phyloP scores from a whole-genome alignment of 169 alveolate genomes.

The Cryptosporidium tyzzeri region DNA sequence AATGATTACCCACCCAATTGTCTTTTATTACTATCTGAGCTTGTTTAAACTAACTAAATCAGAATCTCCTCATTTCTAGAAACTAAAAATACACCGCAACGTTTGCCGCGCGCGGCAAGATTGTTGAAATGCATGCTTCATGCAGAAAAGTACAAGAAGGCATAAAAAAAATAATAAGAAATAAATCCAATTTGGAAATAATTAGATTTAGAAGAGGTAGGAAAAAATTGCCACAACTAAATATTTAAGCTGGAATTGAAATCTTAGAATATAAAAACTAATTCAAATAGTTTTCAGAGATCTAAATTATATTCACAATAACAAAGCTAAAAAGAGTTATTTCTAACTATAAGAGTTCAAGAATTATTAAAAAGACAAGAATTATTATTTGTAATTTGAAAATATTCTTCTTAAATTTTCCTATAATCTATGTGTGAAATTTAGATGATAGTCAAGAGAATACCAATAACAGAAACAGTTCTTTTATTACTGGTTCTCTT shows the following conservation, averaged over 20 bases:
- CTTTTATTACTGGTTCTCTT: neutral
- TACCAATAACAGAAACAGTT: neutral
- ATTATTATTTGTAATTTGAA: neutral
- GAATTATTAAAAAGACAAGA: too few species aligned
- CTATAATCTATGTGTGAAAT: neutral
- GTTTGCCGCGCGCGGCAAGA: conserved; percentile 1
- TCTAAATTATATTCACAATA: neutral
- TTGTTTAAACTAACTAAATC: neutral
- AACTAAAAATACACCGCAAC: neutral
- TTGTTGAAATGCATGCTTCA: neutral
- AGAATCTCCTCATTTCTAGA: neutral
- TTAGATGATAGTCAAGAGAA: neutral
- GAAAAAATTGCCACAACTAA: too few species aligned
- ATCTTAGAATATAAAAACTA: too few species aligned
- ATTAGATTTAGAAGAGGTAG: neutral
- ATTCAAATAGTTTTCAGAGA: neutral
- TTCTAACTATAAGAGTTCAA: neutral
- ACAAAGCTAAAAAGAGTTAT: neutral
- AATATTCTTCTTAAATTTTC: neutral
- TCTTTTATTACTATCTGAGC: too few species aligned
- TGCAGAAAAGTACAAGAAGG: neutral
- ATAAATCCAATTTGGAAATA: neutral
- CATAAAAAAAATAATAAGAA: neutral
- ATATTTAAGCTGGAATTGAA: neutral
- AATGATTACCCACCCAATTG: too few species aligned